Evolutionary conservation across 305 asterid genomes (phyloP).

Genomic region (Fraxinus baroniana): DNA sequence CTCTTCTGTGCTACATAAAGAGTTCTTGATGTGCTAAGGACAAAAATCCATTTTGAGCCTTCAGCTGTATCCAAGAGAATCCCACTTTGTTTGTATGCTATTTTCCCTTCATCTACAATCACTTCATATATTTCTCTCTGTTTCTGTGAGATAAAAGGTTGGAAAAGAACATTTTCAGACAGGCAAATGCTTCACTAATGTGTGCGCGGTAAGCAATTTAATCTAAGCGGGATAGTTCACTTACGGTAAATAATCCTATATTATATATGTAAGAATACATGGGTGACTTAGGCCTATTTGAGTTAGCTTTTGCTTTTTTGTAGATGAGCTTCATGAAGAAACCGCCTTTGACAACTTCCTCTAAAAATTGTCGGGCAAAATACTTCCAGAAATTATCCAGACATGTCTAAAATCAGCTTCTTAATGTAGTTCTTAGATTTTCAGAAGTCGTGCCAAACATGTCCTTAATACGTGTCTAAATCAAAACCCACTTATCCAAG

Average conservation of each 20-base stretch:
- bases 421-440: neutral
- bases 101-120: constrained; percentile 50
- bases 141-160: constrained; percentile 26
- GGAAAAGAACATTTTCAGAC: neutral
- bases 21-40: constrained; percentile 55
- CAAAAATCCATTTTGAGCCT: constrained; percentile 68
- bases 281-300: neutral
- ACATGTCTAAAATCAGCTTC: neutral
- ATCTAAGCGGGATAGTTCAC: neutral
- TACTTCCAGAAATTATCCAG: neutral
- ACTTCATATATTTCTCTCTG: constrained; percentile 65
- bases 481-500: neutral
- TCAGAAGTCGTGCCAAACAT: neutral
- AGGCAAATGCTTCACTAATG: neutral
- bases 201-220: neutral
- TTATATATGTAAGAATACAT: neutral
- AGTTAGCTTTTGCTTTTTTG: neutral
- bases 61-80: constrained; percentile 42
- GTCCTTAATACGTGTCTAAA: neutral
- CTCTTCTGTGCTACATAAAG: constrained; percentile 56
- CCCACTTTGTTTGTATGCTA: constrained; percentile 48
- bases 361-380: neutral
- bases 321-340: neutral
- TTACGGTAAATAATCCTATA: no score
- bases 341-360: neutral